Percentiles rank a stretch among this genome's conserved stretches.
phyloP scores from a whole-genome alignment of 1,284 basidiomycete species.

The Moniliophthora roreri region DNA sequence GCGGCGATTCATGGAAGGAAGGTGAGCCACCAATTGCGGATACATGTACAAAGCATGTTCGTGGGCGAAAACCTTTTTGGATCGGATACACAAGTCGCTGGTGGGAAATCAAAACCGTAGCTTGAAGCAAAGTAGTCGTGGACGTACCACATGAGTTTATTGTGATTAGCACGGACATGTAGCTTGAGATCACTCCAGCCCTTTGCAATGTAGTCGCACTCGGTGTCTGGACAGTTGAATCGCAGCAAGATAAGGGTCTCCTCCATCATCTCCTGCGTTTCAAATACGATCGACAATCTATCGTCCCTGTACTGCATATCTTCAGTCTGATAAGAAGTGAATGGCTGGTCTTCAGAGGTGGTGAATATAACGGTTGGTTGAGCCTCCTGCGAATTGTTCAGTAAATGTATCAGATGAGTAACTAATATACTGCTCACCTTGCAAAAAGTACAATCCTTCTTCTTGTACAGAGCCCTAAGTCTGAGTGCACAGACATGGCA shows the following conservation, averaged over 20 bases:
- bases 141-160: conserved; percentile 78
- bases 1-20: conserved; percentile 70
- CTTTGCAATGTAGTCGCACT: conserved; percentile 81
- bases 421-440: conserved; percentile 66
- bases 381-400: conserved; percentile 53
- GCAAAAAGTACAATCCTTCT: conserved; percentile 93
- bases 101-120: conserved; percentile 1
- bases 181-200: conserved; percentile 90
- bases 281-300: conserved; percentile 83
- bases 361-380: conserved; percentile 86
- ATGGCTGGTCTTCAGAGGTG: conserved; percentile 61
- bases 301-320: conserved; percentile 68
- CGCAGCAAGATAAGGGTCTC: conserved; percentile 90
- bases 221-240: conserved; percentile 81
- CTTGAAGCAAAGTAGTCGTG: not conserved
- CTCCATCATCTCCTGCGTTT: conserved; percentile 94
- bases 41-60: conserved; percentile 88
- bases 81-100: conserved; percentile 86
- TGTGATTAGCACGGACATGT: conserved; percentile 77
- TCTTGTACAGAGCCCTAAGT: conserved; percentile 93
- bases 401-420: conserved; percentile 4
- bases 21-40: conserved; percentile 70
- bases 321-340: conserved; percentile 61
- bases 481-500: conserved; percentile 93
- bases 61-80: conserved; percentile 95